Base-by-base conservation (phyloP, 768 basidiomycete species). In the Tylopilus intermedius region DNA sequence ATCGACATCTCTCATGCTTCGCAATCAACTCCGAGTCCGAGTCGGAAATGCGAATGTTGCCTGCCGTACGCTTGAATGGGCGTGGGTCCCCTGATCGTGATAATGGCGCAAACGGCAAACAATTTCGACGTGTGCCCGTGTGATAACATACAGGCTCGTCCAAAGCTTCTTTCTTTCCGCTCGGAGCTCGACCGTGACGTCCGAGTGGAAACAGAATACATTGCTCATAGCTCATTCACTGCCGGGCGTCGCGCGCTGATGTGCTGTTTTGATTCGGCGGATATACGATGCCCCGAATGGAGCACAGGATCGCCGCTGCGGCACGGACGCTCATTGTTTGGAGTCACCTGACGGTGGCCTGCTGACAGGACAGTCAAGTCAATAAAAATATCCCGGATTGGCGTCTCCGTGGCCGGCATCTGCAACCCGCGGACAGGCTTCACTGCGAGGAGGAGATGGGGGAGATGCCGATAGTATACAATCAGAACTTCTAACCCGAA, bases 151-250 rank as follows among this genome's bases (percentile, higher is more conserved):
- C 6, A 21, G 27, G 10, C 33, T 24, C 11, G 15, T 51, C 56
- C 56, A 45, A 58, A 51, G 56, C 11, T 33, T 33, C 32, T 15
- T 15, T 7, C 2, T 47, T 59, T 59, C 27, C 56, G 56, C 57
- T 44, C 56, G 33, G 44, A 44, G 45, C 41, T 10, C 9, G 30
- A 30, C 8, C 21, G 51, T 41, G 18, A 22, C 14, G 39, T 10
- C 42, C 48, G 22, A 38, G 45, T 32, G 41, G 39, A 42, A 48
- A 26, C 5, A 13, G 13, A 13, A 33, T 18, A 15, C 18, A 11
- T 13, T 33, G 39, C n/a, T 11, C 21, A 15, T 26, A 35, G 33
- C 4, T 8, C 13, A 13, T 5, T 35, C 13, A 35, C 15, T 26
- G 18, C 37, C 15, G 40, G 11, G 21, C 33, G 33, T 11, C 33